Evolutionary conservation across 2,329 filamentous ascomycete species (phyloP).

Genomic region (Biscogniauxia marginata): DNA sequence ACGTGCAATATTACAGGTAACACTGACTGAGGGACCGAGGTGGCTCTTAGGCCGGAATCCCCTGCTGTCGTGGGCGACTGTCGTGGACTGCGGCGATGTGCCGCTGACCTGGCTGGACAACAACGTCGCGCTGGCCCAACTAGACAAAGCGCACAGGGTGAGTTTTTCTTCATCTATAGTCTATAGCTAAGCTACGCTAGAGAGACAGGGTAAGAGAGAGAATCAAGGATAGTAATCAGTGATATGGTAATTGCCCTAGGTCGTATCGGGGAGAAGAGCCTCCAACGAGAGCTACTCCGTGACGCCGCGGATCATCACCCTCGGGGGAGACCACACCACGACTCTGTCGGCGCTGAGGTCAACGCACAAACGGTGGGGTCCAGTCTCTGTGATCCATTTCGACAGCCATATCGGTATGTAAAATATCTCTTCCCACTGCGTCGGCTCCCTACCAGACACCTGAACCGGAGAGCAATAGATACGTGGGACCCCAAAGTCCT

Average conservation of each 20-base stretch:
- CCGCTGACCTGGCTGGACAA: slow-evolving; percentile 78
- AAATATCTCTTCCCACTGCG: neutral
- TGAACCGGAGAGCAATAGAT: slow-evolving; percentile 43
- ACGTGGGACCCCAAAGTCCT: slow-evolving; percentile 69
- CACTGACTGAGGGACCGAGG: slow-evolving; percentile 7
- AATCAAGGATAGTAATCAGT: neutral
- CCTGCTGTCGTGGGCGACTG: slow-evolving; percentile 68
- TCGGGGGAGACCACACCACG: slow-evolving; percentile 66
- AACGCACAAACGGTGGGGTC: slow-evolving; percentile 54
- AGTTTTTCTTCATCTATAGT: slow-evolving; percentile 3
- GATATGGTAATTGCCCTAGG: slow-evolving; percentile 14
- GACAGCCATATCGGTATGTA: slow-evolving; percentile 58
- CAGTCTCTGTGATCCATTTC: slow-evolving; percentile 64
- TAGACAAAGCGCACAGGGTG: slow-evolving; percentile 64
- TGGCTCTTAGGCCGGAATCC: slow-evolving; percentile 51
- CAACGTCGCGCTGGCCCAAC: slow-evolving; percentile 68
- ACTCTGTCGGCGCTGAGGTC: slow-evolving; percentile 62
- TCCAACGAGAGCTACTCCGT: slow-evolving; percentile 44
- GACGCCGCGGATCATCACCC: slow-evolving; percentile 54
- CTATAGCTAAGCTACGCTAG: neutral
- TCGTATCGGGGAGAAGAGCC: slow-evolving; percentile 32
- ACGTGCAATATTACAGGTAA: neutral
- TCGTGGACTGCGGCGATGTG: slow-evolving; percentile 79
- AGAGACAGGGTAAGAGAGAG: neutral
- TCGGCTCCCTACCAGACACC: too few species aligned